A percentile compares a stretch with the other conserved stretches of the same genome.
Conservation (phyloP, 768 basidiomycete genomes). For the Psilocybe cyanescens region DNA sequence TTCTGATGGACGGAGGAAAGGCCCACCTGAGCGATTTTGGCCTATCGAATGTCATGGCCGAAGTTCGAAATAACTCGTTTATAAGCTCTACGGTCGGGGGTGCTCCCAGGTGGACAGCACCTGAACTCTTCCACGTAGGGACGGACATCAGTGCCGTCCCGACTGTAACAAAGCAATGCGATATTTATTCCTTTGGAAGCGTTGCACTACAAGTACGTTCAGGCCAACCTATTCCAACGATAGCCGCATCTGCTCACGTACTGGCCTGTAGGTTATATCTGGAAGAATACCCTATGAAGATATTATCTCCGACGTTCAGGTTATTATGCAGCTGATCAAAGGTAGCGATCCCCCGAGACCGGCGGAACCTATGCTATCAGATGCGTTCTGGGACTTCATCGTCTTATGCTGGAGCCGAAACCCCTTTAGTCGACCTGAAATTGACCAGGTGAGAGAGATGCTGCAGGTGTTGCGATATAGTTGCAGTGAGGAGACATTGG, state of each 20-base stretch:
- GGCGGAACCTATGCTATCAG: background rate
- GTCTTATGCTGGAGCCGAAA: background rate
- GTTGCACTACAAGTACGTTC: constrained; percentile 26
- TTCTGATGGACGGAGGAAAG: constrained; percentile 35
- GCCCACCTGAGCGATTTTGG: constrained; percentile 41
- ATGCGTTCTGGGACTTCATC: background rate
- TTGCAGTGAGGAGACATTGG: constrained; percentile 4
- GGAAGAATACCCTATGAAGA: constrained; percentile 3
- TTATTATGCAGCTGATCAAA: constrained; percentile 1
- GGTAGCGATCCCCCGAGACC: background rate
- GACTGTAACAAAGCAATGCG: constrained; percentile 21
- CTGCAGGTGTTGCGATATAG: constrained; percentile 1
- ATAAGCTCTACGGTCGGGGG: constrained; percentile 31
- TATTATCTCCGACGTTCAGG: background rate
- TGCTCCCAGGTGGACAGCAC: constrained; percentile 37
- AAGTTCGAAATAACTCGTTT: constrained; percentile 23
- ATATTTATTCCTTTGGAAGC: constrained; percentile 42
- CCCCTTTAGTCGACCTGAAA: background rate
- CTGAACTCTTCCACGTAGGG: constrained; percentile 28
- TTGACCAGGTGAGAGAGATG: background rate
- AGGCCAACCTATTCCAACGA: background rate
- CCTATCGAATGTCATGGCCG: constrained; percentile 32
- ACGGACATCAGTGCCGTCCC: constrained; percentile 7
- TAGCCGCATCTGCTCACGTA: too few relatives aligned
- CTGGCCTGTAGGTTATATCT: background rate